Evolutionary conservation across 306 rosid genomes (phyloP), one percentile per base, ranked within the genome.

Genomic region (Cucurbita moschata): DNA sequence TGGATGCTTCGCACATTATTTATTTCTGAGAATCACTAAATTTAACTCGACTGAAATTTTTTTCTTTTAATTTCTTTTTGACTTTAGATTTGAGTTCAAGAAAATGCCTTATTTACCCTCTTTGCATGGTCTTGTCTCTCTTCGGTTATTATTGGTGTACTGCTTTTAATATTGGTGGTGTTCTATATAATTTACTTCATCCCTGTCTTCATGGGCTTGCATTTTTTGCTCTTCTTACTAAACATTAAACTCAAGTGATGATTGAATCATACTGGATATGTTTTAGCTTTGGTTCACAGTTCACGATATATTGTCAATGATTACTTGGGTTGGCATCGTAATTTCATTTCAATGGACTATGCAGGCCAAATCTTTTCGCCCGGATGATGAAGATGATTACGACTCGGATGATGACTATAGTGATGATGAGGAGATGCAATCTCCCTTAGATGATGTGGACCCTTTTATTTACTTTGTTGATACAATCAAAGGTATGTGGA

Each of bases 381-480:
- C 90, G 10, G 54, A 40, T 66, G 96, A 89, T 5, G 82, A 74
- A 5, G 84, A 84, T 4, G 96, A 91, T 13, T 92, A 89, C 0
- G 92, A 95, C 78, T 85, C 96, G 0, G 99, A 91, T 68, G 97
- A 95, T 39, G 97, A 89, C 72, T 95, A 78, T 66, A 91, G 96
- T 71, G 99, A 95, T 51, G 97, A 95, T 63, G 99, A 95, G 81
- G 99, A 89, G 86, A 83, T 91, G 84, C 99, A 95, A 77, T 95
- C 99, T 10, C 99, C 99, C 52, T 87, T 95, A 63, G 99, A 95
- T 35, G 99, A 95, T 23, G 92, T 95, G 79, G 99, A 95, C 85
- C 99, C 99, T 57, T 95, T 95, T 79, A 72, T 95, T 75, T 80
- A 89, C 83, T 95, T 95, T 77, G 96, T 91, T 50, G 97, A 95